phyloP scores from a whole-genome alignment of 1,284 basidiomycete genomes.

The Microbotryum scabiosae region DNA sequence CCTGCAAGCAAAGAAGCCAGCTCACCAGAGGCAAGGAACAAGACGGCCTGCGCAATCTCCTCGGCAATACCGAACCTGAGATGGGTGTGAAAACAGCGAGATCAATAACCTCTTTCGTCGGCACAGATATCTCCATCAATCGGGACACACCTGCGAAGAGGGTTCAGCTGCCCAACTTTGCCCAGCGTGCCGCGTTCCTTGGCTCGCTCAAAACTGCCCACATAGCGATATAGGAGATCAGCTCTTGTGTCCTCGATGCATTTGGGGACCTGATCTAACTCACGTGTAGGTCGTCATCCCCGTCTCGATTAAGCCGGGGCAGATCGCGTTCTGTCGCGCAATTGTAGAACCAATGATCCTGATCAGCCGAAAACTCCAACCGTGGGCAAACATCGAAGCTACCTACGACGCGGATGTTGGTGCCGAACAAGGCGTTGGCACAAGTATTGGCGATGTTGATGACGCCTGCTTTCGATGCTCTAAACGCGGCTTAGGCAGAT shows the following conservation, averaged over 20 bases:
- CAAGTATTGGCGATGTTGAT: constrained; percentile 76
- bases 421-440: constrained; percentile 68
- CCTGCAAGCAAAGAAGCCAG: not conserved
- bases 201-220: constrained; percentile 62
- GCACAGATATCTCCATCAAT: constrained; percentile 10
- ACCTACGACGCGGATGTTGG: constrained; percentile 61
- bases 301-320: constrained; percentile 78
- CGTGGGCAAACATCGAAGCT: too few relatives aligned
- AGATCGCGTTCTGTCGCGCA: constrained; percentile 58
- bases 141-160: constrained; percentile 57
- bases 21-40: constrained; percentile 79
- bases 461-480: constrained; percentile 85
- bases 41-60: constrained; percentile 70
- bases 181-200: constrained; percentile 58
- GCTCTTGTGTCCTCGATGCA: too few relatives aligned
- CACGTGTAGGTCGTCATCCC: constrained; percentile 27
- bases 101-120: too few relatives aligned
- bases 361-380: too few relatives aligned
- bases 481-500: constrained; percentile 36
- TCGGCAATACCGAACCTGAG: constrained; percentile 53
- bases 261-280: not conserved
- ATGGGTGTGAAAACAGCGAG: not conserved
- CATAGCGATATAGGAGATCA: constrained; percentile 61
- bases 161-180: constrained; percentile 80
- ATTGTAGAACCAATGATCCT: not conserved